Evolutionary conservation across 257 asterid genomes (phyloP).

Genomic region (Plantago elongata): DNA sequence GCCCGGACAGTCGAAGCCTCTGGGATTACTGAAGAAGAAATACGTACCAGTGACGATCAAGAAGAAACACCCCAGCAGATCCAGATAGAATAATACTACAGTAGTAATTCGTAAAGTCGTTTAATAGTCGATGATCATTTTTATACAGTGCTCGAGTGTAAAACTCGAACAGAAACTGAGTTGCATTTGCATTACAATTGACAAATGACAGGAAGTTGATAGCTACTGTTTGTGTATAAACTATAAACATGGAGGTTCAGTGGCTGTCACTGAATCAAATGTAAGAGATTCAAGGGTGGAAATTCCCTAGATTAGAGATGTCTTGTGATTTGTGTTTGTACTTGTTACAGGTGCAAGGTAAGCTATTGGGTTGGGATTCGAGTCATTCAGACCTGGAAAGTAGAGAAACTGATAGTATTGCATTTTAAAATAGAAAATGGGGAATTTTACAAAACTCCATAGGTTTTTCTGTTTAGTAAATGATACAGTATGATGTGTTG

Average conservation of each 20-base stretch:
- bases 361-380: neutral
- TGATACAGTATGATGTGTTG: no score
- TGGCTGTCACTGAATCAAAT: neutral
- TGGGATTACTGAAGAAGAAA: constrained; percentile 48
- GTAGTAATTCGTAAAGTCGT: no score
- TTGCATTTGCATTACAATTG: no score
- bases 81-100: constrained; percentile 6
- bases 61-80: constrained; percentile 16
- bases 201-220: neutral
- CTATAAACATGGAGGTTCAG: neutral
- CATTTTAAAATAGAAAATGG: no score
- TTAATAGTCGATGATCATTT: neutral
- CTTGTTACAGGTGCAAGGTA: neutral
- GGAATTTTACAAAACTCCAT: no score
- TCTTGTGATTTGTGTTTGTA: no score
- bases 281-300: neutral
- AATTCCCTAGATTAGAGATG: no score
- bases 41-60: constrained; percentile 22
- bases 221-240: neutral
- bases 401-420: no score
- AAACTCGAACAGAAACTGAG: no score
- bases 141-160: neutral
- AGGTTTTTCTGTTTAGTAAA: no score
- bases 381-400: no score
- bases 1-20: constrained; percentile 66